Conservation (phyloP, 1,139 yeast genomes). For the Saccharomyces hybrid region DNA sequence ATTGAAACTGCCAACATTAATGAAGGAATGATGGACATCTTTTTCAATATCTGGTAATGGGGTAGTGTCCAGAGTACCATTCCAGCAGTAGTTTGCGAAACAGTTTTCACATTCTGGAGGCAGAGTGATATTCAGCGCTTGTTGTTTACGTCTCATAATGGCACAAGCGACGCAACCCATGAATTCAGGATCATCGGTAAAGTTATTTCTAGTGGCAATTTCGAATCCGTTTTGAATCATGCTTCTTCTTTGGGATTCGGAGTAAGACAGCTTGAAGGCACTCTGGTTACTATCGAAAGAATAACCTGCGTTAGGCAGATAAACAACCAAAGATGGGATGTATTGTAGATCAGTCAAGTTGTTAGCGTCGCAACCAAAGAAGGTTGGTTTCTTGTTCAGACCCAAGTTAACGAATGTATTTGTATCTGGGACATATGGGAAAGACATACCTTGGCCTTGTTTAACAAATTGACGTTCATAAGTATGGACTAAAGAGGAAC, state of each 20-base stretch:
- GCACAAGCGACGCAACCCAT: conserved; percentile 83
- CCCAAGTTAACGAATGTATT: conserved; percentile 52
- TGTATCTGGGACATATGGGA: conserved; percentile 76
- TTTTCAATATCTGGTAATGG: conserved; percentile 11
- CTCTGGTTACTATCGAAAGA: conserved; percentile 61
- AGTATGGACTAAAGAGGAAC: conserved; percentile 54
- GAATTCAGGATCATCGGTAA: conserved; percentile 67
- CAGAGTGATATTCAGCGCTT: conserved; percentile 53
- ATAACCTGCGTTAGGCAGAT: conserved; percentile 70
- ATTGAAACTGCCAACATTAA: conserved; percentile 7
- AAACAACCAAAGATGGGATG: conserved; percentile 66
- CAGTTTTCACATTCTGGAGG: conserved; percentile 68
- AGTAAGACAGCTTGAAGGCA: conserved; percentile 58
- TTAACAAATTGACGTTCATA: conserved; percentile 59
- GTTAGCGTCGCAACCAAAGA: conserved; percentile 73
- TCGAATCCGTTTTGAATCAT: conserved; percentile 76
- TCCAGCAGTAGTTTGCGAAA: conserved; percentile 74
- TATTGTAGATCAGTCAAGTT: conserved; percentile 49
- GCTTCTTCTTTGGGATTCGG: conserved; percentile 46
- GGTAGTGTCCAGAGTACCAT: conserved; percentile 38
- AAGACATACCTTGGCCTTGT: conserved; percentile 56
- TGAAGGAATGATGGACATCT: conserved; percentile 17
- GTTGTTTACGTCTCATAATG: conserved; percentile 69
- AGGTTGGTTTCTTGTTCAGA: conserved; percentile 56
- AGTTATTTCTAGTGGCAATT: conserved; percentile 59